Conservation (phyloP, 768 basidiomycete species). For the Kwoniella newhampshirensis region DNA sequence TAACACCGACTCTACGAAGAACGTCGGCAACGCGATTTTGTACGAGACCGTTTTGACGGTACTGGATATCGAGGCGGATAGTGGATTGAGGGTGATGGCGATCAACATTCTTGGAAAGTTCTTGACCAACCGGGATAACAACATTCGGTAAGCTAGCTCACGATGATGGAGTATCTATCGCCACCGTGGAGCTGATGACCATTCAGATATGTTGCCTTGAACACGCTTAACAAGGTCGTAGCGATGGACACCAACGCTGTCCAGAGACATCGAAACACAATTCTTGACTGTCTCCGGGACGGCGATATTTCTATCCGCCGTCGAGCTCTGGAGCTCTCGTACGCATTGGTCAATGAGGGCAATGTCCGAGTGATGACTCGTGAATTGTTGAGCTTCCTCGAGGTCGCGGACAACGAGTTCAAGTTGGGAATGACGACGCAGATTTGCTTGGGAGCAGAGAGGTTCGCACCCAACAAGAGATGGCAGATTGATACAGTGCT, state of each 20-base stretch:
- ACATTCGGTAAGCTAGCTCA: constrained; percentile 71
- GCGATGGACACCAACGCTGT: constrained; percentile 97
- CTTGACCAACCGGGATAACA: constrained; percentile 95
- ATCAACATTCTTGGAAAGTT: constrained; percentile 99
- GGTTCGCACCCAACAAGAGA: constrained; percentile 94
- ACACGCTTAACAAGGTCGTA: constrained; percentile 97
- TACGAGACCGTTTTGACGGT: constrained; percentile 97
- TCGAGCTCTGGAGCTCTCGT: constrained; percentile 92
- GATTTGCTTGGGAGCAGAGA: constrained; percentile 89
- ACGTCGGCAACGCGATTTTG: constrained; percentile 95
- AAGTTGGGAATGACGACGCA: constrained; percentile 98
- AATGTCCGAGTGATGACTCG: constrained; percentile 89
- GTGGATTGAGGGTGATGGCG: constrained; percentile 94
- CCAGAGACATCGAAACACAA: constrained; percentile 94
- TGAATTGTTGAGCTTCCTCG: constrained; percentile 91
- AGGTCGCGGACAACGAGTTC: constrained; percentile 98
- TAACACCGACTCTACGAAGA: constrained; percentile 95
- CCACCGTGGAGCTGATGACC: constrained; percentile 3
- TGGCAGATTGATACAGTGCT: constrained; percentile 99
- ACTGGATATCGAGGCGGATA: constrained; percentile 95
- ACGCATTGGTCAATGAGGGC: constrained; percentile 91
- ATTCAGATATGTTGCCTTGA: constrained; percentile 87
- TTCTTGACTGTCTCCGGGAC: constrained; percentile 98
- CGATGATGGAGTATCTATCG: no score
- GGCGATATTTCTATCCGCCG: constrained; percentile 98